Evolutionary conservation across 148 eudicot genomes (phyloP).

Genomic region (Camellia sinensis): DNA sequence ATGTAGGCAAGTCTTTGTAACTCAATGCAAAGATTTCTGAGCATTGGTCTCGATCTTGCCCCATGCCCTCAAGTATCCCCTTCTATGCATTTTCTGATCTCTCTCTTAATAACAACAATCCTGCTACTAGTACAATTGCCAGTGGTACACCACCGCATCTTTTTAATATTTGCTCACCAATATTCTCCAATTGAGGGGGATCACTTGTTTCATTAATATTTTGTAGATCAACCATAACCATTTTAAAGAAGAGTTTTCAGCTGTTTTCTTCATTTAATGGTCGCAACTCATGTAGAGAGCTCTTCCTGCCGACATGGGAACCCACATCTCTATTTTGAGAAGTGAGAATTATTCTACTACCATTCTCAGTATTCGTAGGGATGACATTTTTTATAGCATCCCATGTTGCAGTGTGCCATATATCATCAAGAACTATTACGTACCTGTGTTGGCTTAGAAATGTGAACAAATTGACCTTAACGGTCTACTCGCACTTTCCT

Average conservation of each 20-base stretch:
- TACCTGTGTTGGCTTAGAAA: background rate
- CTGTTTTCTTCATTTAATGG: background rate
- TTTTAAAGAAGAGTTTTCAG: too few relatives aligned
- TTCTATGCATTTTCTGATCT: background rate
- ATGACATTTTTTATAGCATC: background rate
- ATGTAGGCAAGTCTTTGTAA: conserved; percentile 5
- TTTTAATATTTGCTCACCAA: background rate
- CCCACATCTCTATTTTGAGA: background rate
- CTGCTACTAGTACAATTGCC: background rate
- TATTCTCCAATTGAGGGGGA: background rate
- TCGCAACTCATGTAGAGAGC: conserved; percentile 1
- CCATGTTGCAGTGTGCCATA: conserved; percentile 3
- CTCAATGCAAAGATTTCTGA: conserved; percentile 6
- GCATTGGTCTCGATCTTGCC: background rate
- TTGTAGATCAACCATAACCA: background rate
- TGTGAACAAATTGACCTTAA: too few relatives aligned
- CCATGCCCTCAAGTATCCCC: conserved; percentile 5
- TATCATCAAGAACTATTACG: conserved; percentile 13
- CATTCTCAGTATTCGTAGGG: background rate
- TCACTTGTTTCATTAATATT: background rate
- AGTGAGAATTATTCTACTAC: conserved; percentile 15
- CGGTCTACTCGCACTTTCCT: too few relatives aligned
- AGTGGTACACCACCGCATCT: conserved; percentile 14
- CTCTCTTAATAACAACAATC: background rate
- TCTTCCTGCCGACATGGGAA: background rate